Evolutionary conservation across 1,139 yeast genomes (phyloP).

Genomic region (Hyphopichia wangnamkhiaoensis): DNA sequence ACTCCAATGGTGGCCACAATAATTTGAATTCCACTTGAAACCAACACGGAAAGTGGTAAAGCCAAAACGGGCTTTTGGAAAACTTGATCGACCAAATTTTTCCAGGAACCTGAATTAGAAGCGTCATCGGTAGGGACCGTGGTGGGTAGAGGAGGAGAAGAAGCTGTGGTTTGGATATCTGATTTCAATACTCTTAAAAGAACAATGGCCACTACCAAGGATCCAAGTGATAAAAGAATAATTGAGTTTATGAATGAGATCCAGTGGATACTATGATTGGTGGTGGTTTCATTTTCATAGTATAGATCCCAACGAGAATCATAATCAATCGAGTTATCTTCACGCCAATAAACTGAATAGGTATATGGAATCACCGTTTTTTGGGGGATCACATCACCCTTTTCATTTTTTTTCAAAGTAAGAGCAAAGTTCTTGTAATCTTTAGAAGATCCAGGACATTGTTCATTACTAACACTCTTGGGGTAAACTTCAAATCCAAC

Average conservation of each 20-base stretch:
- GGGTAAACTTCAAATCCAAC: conserved; percentile 94
- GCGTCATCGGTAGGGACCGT: conserved; percentile 10
- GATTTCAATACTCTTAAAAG: conserved; percentile 51
- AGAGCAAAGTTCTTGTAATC: conserved; percentile 57
- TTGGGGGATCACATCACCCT: conserved; percentile 17
- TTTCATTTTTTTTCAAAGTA: conserved; percentile 17
- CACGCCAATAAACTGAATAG: conserved; percentile 88
- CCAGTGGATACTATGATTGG: conserved; percentile 62
- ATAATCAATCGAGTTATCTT: conserved; percentile 69
- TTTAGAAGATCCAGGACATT: conserved; percentile 70
- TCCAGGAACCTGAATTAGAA: conserved; percentile 42
- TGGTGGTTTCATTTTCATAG: conserved; percentile 55
- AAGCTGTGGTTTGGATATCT: conserved; percentile 29
- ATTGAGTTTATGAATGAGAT: conserved; percentile 66
- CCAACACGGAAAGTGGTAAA: conserved; percentile 52
- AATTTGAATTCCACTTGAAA: conserved; percentile 75
- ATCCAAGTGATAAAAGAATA: conserved; percentile 57
- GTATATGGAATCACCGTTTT: conserved; percentile 65
- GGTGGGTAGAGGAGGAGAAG: conserved; percentile 18
- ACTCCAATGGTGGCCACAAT: conserved; percentile 65
- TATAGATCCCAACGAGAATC: conserved; percentile 75
- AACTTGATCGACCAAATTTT: conserved; percentile 53
- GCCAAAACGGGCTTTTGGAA: conserved; percentile 52
- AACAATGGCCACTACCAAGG: conserved; percentile 65
- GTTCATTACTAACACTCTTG: conserved; percentile 66